A percentile compares a stretch with the other conserved stretches of the same genome.
These are phyloP conservation scores for Oxytropis ochrocephala DNA, from an alignment of 306 rosid genomes.

Conservation along the genomic window DNA sequence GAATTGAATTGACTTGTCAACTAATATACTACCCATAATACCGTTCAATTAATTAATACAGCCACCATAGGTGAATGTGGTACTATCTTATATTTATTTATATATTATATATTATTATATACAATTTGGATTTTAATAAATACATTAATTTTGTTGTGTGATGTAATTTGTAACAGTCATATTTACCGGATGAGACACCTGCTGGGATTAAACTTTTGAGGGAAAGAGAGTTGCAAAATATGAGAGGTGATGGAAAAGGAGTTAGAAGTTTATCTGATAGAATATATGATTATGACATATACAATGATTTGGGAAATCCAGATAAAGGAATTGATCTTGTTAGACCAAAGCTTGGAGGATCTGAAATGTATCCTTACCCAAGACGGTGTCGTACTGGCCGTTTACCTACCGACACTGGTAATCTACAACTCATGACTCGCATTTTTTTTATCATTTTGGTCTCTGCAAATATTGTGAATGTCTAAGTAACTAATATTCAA, in stretches of 20 bases:
- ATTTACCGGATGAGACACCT: conserved; percentile 80
- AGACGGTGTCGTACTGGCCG: conserved; percentile 98
- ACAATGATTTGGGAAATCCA: conserved; percentile 93
- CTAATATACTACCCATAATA: neutral
- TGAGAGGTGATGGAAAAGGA: conserved; percentile 75
- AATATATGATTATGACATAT: conserved; percentile 64
- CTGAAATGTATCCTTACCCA: conserved; percentile 57
- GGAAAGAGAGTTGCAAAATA: conserved; percentile 56
- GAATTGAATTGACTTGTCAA: conserved; percentile 20
- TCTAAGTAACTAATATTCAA: neutral
- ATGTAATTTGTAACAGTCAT: conserved; percentile 56
- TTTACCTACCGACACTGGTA: conserved; percentile 44
- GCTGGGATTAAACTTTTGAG: conserved; percentile 62
- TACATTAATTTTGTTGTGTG: neutral
- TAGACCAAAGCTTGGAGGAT: conserved; percentile 72
- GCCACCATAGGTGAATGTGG: neutral
- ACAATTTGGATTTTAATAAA: too few relatives aligned
- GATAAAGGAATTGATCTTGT: conserved; percentile 57
- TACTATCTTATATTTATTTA: too few relatives aligned
- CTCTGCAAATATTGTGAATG: too few relatives aligned
- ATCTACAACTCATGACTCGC: too few relatives aligned
- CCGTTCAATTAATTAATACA: neutral
- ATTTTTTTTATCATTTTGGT: too few relatives aligned
- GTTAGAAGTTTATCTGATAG: conserved; percentile 65
- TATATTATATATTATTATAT: too few relatives aligned